Percentiles rank a stretch among this genome's conserved stretches.
These are phyloP conservation scores for Stereocaulon alpinum DNA, from an alignment of 495 filamentous ascomycete genomes.

Conservation along the genomic window DNA sequence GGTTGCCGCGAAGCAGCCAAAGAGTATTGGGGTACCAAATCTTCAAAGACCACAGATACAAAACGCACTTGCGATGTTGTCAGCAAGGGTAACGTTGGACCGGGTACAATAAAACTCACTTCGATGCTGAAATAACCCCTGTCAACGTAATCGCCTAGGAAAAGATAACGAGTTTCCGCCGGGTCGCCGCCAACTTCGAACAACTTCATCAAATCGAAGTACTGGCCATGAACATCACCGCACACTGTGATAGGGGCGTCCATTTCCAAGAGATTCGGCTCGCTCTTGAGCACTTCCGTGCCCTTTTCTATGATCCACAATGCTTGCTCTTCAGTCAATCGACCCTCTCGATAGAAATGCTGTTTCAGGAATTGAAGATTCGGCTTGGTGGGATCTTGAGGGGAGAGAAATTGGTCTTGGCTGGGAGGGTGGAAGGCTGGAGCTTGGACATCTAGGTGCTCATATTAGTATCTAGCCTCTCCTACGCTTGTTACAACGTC, in stretches of 20 bases:
- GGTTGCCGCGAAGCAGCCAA: conserved; percentile 93
- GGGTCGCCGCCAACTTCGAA: conserved; percentile 98
- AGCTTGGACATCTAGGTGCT: conserved; percentile 75
- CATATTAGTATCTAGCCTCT: conserved; percentile 17
- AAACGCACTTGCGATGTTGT: conserved; percentile 55
- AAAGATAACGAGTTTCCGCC: conserved; percentile 89
- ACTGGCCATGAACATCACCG: conserved; percentile 96
- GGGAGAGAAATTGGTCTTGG: conserved; percentile 68
- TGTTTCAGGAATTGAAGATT: conserved; percentile 92
- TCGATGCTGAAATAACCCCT: conserved; percentile 98
- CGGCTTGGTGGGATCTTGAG: conserved; percentile 76
- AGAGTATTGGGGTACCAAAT: conserved; percentile 98
- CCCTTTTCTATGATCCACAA: conserved; percentile 86
- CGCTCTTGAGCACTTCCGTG: conserved; percentile 68
- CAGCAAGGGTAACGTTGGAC: conserved; percentile 1
- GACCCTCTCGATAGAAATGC: conserved; percentile 95
- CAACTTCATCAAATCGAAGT: conserved; percentile 98
- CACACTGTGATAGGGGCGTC: conserved; percentile 99
- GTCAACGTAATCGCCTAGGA: conserved; percentile 96
- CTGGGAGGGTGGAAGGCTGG: conserved; percentile 84
- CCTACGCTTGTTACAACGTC: conserved; percentile 5
- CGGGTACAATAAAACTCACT: conserved; percentile 32
- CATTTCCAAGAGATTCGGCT: conserved; percentile 97
- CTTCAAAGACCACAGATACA: conserved; percentile 96
- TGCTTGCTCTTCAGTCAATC: conserved; percentile 92